Base-by-base conservation (phyloP, 2,329 filamentous ascomycete genomes). In the Aspergillus sergii region DNA sequence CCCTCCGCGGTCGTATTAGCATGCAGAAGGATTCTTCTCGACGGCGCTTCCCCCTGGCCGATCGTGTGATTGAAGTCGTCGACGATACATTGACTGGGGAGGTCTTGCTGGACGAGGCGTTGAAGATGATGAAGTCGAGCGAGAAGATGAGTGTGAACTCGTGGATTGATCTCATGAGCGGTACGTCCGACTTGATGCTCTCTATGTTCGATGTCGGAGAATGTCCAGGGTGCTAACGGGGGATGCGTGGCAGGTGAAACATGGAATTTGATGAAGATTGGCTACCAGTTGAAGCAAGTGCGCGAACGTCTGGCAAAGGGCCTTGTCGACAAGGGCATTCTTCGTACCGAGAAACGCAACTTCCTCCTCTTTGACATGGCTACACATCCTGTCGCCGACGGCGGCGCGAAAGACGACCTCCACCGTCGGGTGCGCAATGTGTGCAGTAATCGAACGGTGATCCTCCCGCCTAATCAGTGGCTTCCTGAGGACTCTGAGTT, bases 61-160 rank as follows among this genome's bases (percentile, higher is more conserved):
- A 99, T 81, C 88, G 95, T 70, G 85, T 95, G 71, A 97, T 99
- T 79, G 95, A 99, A 82, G 95, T 99, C 68, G 89, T 98, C 75
- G 95, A 99, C 80, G 94, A 97, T 76, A 94, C 93, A 64, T 85
- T 97, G 76, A 99, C 95, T 7, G 95, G 95, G 71, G 95, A 99
- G 83, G 95, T 98, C 68, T 86, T 99, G 73, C 87, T 99, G 75
- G 95, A 99, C 81, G 95, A 99, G 84, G 92, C 95, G 64, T 84
- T 99, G 75, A 99, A 99, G 85, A 96, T 99, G 94, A 99, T 99
- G 94, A 99, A 99, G 86, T 90, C 92, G 72, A 97, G 93, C 80
- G 95, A 99, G 84, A 97, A 97, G 86, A 98, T 99, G 95, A 98
- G 95, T 80, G 95, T 99, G 70, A 95, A 92, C 84, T 92, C 93